Conservation (phyloP, 1,139 yeast genomes). For the Saccharomyces hybrid region DNA sequence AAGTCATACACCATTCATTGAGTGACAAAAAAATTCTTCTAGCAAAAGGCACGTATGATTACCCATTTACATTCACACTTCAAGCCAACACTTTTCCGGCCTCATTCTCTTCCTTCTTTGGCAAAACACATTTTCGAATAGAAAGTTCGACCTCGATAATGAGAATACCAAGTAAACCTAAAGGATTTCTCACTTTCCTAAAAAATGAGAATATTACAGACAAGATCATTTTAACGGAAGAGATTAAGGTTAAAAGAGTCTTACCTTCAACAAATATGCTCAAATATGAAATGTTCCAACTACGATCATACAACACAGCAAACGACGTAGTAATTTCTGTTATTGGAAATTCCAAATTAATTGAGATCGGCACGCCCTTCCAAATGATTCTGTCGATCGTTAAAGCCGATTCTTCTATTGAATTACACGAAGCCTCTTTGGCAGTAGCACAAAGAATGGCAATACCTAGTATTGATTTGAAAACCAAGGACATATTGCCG, state of each 20-base stretch:
- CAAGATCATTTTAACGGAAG: constrained; percentile 17
- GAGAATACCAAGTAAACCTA: constrained; percentile 1
- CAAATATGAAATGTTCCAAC: constrained; percentile 7
- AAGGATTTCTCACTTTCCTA: neutral
- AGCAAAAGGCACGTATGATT: constrained; percentile 15
- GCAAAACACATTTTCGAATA: constrained; percentile 19
- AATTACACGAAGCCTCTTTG: constrained; percentile 1
- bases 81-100: constrained; percentile 17
- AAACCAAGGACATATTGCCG: neutral
- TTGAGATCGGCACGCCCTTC: constrained; percentile 3
- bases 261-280: constrained; percentile 9
- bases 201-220: constrained; percentile 10
- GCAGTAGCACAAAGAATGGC: constrained; percentile 3
- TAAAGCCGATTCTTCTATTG: neutral
- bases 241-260: constrained; percentile 14
- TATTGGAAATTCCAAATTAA: constrained; percentile 1
- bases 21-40: constrained; percentile 4
- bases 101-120: constrained; percentile 12
- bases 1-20: neutral
- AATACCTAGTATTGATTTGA: neutral
- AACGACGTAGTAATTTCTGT: neutral
- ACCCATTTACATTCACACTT: constrained; percentile 17
- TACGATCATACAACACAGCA: neutral
- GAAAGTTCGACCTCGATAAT: constrained; percentile 16
- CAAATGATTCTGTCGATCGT: neutral